phyloP scores from a whole-genome alignment of 768 basidiomycete species.

The Pisolithus orientalis region DNA sequence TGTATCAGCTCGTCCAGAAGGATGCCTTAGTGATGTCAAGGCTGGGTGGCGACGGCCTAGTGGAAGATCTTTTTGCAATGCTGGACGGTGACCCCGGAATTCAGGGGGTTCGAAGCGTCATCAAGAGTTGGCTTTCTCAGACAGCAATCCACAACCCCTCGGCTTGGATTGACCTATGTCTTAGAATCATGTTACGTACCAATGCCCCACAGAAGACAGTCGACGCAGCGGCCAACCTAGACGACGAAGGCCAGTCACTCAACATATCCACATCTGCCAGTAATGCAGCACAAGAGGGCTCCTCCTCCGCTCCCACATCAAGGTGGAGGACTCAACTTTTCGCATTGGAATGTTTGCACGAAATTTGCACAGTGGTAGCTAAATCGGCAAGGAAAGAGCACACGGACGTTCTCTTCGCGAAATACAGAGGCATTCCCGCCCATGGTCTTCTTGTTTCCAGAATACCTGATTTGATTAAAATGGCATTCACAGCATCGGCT shows the following conservation, averaged over 20 bases:
- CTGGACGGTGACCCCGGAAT: slow-evolving; percentile 92
- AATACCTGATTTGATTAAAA: slow-evolving; percentile 89
- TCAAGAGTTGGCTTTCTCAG: slow-evolving; percentile 90
- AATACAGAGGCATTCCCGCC: slow-evolving; percentile 48
- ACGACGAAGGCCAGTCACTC: slow-evolving; percentile 93
- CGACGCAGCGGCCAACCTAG: slow-evolving; percentile 55
- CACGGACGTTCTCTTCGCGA: slow-evolving; percentile 69
- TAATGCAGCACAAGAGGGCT: slow-evolving; percentile 26
- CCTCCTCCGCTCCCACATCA: slow-evolving; percentile 49
- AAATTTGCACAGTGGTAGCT: slow-evolving; percentile 73
- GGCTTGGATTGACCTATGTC: slow-evolving; percentile 97
- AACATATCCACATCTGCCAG: slow-evolving; percentile 45
- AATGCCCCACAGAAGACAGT: slow-evolving; percentile 75
- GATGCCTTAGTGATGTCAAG: slow-evolving; percentile 90
- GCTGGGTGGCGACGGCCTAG: slow-evolving; percentile 88
- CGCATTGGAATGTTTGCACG: slow-evolving; percentile 86
- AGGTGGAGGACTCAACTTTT: slow-evolving; percentile 97
- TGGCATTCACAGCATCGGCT: slow-evolving; percentile 96
- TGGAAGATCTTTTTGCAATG: slow-evolving; percentile 92
- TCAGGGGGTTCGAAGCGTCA: slow-evolving; percentile 90
- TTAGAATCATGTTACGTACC: slow-evolving; percentile 93
- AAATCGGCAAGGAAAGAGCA: slow-evolving; percentile 76
- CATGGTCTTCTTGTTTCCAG: slow-evolving; percentile 73
- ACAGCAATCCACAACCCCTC: slow-evolving; percentile 90
- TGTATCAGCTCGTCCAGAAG: slow-evolving; percentile 96